Conservation (phyloP, 2,329 filamentous ascomycete species). For the Ophiostoma novo-ulmi region DNA sequence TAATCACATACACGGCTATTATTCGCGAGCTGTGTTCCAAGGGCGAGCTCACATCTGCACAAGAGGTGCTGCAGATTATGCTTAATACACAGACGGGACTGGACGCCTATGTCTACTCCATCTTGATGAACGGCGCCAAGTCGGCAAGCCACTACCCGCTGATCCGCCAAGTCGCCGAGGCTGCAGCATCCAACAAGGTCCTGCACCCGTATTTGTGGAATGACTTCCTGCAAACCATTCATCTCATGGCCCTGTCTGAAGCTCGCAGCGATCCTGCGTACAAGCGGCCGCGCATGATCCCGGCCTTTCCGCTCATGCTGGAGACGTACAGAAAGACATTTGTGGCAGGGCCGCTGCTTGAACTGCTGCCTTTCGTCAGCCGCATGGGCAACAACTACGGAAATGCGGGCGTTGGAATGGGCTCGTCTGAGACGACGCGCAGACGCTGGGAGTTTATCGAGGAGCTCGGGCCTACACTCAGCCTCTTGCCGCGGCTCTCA, state of each 20-base stretch:
- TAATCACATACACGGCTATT: conserved; percentile 59
- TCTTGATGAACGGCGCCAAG: conserved; percentile 68
- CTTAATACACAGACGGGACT: conserved; percentile 54
- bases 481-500: conserved; percentile 26
- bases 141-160: conserved; percentile 47
- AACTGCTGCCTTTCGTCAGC: conserved; percentile 30
- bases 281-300: conserved; percentile 35
- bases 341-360: conserved; percentile 43
- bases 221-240: conserved; percentile 50
- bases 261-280: conserved; percentile 29
- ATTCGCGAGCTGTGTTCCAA: conserved; percentile 65
- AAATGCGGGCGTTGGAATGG: not conserved
- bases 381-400: not conserved
- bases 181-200: conserved; percentile 45
- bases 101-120: conserved; percentile 62
- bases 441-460: conserved; percentile 26
- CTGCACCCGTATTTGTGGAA: conserved; percentile 46
- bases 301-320: conserved; percentile 46
- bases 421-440: not conserved
- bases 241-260: conserved; percentile 42
- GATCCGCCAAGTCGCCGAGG: conserved; percentile 51
- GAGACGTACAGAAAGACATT: conserved; percentile 47
- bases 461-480: conserved; percentile 24
- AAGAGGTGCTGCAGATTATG: conserved; percentile 61
- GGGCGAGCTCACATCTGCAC: conserved; percentile 58